Conservation (phyloP, 1,284 basidiomycete genomes). For the Irpex sp. region DNA sequence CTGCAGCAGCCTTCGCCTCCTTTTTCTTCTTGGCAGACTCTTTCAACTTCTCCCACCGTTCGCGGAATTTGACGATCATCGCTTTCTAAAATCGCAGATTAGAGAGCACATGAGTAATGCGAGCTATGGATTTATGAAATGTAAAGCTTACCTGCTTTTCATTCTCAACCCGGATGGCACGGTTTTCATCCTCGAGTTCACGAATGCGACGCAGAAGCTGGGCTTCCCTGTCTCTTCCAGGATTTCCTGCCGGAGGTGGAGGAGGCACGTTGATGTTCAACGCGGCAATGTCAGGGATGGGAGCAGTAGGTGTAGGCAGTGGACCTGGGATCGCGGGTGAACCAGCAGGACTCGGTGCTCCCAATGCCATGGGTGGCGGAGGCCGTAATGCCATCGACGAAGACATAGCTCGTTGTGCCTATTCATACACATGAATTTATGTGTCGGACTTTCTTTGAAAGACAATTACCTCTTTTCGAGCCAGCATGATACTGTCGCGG, state of each 20-base stretch:
- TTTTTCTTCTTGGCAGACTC: slow-evolving; percentile 83
- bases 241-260: slow-evolving; percentile 45
- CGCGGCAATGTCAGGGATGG: slow-evolving; percentile 43
- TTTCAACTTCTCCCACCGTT: slow-evolving; percentile 86
- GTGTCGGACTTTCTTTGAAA: too few relatives aligned
- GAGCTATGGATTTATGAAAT: slow-evolving; percentile 12
- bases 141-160: slow-evolving; percentile 68
- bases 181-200: slow-evolving; percentile 79
- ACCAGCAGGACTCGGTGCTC: slow-evolving; percentile 28
- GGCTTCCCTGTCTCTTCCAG: slow-evolving; percentile 55
- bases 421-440: background rate
- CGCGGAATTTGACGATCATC: slow-evolving; percentile 81
- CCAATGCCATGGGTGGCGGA: slow-evolving; percentile 23
- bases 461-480: slow-evolving; percentile 63
- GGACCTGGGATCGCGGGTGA: slow-evolving; percentile 39
- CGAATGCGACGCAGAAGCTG: slow-evolving; percentile 64
- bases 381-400: slow-evolving; percentile 52
- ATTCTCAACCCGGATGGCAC: slow-evolving; percentile 62
- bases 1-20: slow-evolving; percentile 68
- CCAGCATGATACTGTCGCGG: slow-evolving; percentile 74
- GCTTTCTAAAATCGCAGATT: slow-evolving; percentile 69
- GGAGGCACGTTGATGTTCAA: slow-evolving; percentile 53
- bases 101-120: background rate
- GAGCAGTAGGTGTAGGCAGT: slow-evolving; percentile 17
- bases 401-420: slow-evolving; percentile 78